Base-by-base conservation (phyloP, 164 flowering plant genomes). In the Vitis rotundifolia region DNA sequence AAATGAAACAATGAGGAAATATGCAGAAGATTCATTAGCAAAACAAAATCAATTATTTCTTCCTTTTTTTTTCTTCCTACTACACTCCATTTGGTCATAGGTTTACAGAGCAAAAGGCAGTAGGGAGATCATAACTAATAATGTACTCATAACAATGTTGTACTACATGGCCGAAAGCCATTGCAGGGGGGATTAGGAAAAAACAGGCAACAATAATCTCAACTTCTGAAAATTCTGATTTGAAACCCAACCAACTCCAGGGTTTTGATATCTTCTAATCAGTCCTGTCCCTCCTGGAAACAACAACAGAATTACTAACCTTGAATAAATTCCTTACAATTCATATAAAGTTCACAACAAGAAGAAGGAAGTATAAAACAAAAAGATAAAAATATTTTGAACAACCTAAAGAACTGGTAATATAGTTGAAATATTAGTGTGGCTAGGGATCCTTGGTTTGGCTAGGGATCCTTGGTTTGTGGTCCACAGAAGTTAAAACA, bases 231-330 rank as follows among this genome's bases (percentile, higher is more conserved):
- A 67, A 66, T 28, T 15, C 59, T 16, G 31, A 19, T 11, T 13
- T n/a, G 22, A 28, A 11, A 29, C 59, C 56, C 52, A n/a, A 67
- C 13, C 4, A 59, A 47, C 28, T 57, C 71, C 51, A 18, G 12
- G 44, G 68, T 50, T 44, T n/a, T n/a, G 11, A 9, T 9, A 11
- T 47, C 63, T 47, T 49, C 64, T 9, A 9, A 51, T 49, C 70
- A 72, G 11, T 72, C 70, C 14, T 66, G 75, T 14, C 16, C 75
- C 29, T 72, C 75, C 75, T 72, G 70, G 50, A 63, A 63, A 63
- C 22, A 69, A 44, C 22, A 61, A n/a, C 29, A 57, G 57, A 18
- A 29, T 37, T 37, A 6, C 44, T 37, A 37, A 37, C 44, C 44
- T 37, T 37, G 44, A 37, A 37, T 37, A 37, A 37, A 37, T 37